These are phyloP conservation scores for Yamadazyma takamatsuzukensis DNA, from an alignment of 805 yeast species.

Conservation along the genomic window DNA sequence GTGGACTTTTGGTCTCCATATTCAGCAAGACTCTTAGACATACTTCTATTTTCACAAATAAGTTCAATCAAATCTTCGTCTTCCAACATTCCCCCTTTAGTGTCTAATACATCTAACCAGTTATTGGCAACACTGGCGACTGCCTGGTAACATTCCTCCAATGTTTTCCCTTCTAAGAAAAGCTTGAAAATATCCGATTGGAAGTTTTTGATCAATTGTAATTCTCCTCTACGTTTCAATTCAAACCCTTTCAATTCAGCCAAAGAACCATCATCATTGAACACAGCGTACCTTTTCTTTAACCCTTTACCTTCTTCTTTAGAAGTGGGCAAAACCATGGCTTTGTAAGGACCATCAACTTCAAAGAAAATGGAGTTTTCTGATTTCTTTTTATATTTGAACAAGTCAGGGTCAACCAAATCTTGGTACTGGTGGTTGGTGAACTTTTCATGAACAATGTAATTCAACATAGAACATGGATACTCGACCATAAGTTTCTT, in stretches of 20 bases:
- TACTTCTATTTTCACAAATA: constrained; percentile 92
- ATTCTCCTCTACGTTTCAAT: constrained; percentile 93
- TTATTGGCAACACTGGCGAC: constrained; percentile 93
- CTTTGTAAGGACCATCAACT: constrained; percentile 97
- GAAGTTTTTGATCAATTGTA: constrained; percentile 88
- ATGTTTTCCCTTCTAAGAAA: constrained; percentile 77
- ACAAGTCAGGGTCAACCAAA: constrained; percentile 62
- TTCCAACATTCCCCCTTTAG: constrained; percentile 80
- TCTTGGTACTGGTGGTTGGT: constrained; percentile 95
- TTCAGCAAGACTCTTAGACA: constrained; percentile 88
- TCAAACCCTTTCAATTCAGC: constrained; percentile 98
- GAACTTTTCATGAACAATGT: constrained; percentile 83
- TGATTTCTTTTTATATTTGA: constrained; percentile 70
- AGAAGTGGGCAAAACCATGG: constrained; percentile 96
- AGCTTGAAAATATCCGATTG: constrained; percentile 92
- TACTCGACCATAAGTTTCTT: constrained; percentile 75
- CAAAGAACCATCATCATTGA: constrained; percentile 86
- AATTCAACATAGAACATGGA: constrained; percentile 95
- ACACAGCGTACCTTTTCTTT: constrained; percentile 95
- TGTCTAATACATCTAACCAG: constrained; percentile 91
- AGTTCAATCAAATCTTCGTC: constrained; percentile 92
- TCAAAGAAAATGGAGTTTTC: constrained; percentile 97
- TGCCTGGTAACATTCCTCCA: constrained; percentile 78
- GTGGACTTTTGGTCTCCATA: constrained; percentile 91
- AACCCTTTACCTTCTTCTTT: constrained; percentile 96